These are phyloP conservation scores for Ceratocystis lukuohia DNA, from an alignment of 2,329 filamentous ascomycete genomes.

Conservation along the genomic window DNA sequence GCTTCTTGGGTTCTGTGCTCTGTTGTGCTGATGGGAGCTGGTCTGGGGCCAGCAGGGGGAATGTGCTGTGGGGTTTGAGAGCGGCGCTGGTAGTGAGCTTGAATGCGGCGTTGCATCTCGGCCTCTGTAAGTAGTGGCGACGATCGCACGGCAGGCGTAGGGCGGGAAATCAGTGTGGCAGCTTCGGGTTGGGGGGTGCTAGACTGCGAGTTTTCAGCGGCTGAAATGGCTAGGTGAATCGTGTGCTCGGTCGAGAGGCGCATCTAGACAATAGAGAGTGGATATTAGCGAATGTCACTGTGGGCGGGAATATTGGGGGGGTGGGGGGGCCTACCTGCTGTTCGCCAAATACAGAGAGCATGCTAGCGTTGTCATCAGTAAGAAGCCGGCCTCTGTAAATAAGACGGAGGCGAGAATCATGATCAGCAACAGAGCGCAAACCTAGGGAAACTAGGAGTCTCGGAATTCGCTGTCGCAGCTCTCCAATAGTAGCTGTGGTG, in stretches of 20 bases:
- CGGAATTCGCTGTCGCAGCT: conserved; percentile 46
- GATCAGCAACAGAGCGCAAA: conserved; percentile 26
- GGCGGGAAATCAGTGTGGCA: background rate
- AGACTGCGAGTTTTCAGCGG: conserved; percentile 1
- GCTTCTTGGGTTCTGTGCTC: conserved; percentile 15
- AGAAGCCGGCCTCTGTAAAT: conserved; percentile 48
- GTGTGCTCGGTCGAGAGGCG: conserved; percentile 13
- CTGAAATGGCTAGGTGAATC: conserved; percentile 17
- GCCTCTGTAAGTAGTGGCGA: conserved; percentile 17
- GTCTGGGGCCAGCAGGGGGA: background rate
- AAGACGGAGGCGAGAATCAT: conserved; percentile 42
- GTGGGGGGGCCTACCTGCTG: conserved; percentile 32
- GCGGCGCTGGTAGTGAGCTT: conserved; percentile 15
- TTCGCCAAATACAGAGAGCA: conserved; percentile 44
- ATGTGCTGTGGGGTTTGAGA: conserved; percentile 12
- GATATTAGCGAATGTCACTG: conserved; percentile 19
- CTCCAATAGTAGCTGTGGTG: conserved; percentile 38
- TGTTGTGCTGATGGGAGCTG: background rate
- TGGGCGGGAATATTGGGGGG: conserved; percentile 7
- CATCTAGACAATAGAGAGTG: conserved; percentile 14
- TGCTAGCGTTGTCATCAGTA: conserved; percentile 39
- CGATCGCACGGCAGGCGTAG: conserved; percentile 14
- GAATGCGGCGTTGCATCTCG: conserved; percentile 19
- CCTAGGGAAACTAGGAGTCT: conserved; percentile 34
- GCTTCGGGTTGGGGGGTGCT: background rate